Evolutionary conservation across 2,329 filamentous ascomycete genomes (phyloP).

Genomic region (Ophiocordyceps unilateralis): DNA sequence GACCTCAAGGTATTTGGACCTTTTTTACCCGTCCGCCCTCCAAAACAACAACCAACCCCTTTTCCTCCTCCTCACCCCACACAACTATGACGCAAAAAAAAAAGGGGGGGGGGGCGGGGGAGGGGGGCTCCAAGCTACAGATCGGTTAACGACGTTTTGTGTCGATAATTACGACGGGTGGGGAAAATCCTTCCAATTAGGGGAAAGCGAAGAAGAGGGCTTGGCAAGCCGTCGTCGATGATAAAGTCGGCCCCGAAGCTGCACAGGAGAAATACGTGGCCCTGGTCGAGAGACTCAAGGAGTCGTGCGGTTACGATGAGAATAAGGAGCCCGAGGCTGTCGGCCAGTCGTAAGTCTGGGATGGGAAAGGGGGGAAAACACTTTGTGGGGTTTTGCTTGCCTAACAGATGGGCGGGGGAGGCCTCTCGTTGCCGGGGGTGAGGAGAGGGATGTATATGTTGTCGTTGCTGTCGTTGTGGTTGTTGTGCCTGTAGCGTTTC

Average conservation of each 20-base stretch:
- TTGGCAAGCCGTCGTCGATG: conserved; percentile 56
- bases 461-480: too few species aligned
- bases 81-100: too few species aligned
- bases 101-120: too few species aligned
- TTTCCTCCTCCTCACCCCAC: background rate
- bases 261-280: conserved; percentile 66
- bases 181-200: conserved; percentile 21
- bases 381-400: too few species aligned
- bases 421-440: too few species aligned
- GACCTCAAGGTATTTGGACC: conserved; percentile 40
- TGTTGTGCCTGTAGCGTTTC: too few species aligned
- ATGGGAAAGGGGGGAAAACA: too few species aligned
- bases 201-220: conserved; percentile 65
- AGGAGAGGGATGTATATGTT: too few species aligned
- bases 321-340: conserved; percentile 46
- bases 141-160: background rate
- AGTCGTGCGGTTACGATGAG: conserved; percentile 47
- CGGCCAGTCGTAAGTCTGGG: conserved; percentile 4
- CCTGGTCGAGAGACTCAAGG: conserved; percentile 56
- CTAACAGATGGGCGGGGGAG: too few species aligned
- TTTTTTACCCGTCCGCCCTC: background rate
- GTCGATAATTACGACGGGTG: too few species aligned
- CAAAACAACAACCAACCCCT: background rate
- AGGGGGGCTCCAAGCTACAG: too few species aligned
- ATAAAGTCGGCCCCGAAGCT: conserved; percentile 40